Conservation (phyloP, 768 basidiomycete genomes). For the Imleria badia region DNA sequence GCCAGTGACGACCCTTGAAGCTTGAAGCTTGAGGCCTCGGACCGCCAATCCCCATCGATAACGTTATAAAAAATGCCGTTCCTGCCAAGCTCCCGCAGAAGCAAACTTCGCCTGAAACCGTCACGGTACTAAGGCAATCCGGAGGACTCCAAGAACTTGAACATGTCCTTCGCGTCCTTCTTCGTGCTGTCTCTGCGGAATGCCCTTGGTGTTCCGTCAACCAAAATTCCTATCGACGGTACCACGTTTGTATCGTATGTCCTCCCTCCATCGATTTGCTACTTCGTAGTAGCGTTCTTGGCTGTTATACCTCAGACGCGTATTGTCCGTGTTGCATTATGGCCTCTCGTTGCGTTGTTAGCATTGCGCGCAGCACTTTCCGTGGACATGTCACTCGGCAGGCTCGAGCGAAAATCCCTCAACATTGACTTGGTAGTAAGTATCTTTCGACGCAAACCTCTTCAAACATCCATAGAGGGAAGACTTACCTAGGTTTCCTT, state of each 20-base stretch:
- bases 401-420: neutral
- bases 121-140: no score
- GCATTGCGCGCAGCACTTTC: constrained; percentile 1
- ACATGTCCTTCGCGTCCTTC: neutral
- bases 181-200: neutral
- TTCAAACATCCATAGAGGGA: neutral
- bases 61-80: no score
- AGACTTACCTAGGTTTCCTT: neutral
- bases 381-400: neutral
- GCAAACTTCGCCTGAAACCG: no score
- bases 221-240: neutral
- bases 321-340: neutral
- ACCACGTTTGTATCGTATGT: neutral
- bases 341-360: neutral
- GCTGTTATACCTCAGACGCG: neutral
- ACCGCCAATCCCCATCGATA: no score
- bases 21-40: no score
- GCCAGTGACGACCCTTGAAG: no score
- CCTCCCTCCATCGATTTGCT: neutral
- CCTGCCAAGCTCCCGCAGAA: no score
- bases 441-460: neutral
- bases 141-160: no score
- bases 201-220: neutral
- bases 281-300: neutral
- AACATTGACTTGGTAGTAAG: neutral